Evolutionary conservation across 1,139 yeast genomes (phyloP).

Genomic region (Taphrina pruni): DNA sequence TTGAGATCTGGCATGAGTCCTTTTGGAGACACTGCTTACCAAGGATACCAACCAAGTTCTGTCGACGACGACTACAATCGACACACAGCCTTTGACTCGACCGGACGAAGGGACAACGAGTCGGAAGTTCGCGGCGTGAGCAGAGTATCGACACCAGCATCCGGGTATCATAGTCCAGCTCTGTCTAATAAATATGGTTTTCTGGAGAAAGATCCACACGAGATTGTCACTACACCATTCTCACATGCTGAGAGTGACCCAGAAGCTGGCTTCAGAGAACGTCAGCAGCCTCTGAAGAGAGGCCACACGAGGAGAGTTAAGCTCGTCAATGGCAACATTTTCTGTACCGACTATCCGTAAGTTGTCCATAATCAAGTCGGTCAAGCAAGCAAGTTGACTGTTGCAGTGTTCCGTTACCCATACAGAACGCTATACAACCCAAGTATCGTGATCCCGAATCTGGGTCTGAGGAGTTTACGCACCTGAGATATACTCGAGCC

Average conservation of each 20-base stretch:
- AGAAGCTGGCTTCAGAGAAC: conserved; percentile 32
- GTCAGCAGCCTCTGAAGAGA: conserved; percentile 53
- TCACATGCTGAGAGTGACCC: conserved; percentile 33
- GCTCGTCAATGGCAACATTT: conserved; percentile 72
- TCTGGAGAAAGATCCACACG: conserved; percentile 11
- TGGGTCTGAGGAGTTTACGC: conserved; percentile 67
- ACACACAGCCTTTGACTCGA: not conserved
- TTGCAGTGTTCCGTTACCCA: conserved; percentile 62
- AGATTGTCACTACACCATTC: conserved; percentile 21
- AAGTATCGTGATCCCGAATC: conserved; percentile 69
- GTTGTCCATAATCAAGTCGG: not conserved
- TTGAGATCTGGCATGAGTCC: conserved; percentile 26
- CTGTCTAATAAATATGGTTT: not conserved
- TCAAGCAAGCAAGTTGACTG: conserved; percentile 11
- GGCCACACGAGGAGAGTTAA: conserved; percentile 72
- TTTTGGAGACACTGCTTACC: conserved; percentile 28
- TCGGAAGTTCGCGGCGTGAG: conserved; percentile 5
- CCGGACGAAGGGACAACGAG: not conserved
- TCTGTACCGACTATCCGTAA: conserved; percentile 71
- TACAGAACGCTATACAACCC: conserved; percentile 63
- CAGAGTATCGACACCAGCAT: not conserved
- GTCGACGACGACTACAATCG: conserved; percentile 3
- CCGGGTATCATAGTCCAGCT: conserved; percentile 1
- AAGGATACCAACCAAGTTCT: conserved; percentile 17
- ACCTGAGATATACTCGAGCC: conserved; percentile 81